Base-by-base conservation (phyloP, 169 alveolate genomes). In the Neospora caninum region DNA sequence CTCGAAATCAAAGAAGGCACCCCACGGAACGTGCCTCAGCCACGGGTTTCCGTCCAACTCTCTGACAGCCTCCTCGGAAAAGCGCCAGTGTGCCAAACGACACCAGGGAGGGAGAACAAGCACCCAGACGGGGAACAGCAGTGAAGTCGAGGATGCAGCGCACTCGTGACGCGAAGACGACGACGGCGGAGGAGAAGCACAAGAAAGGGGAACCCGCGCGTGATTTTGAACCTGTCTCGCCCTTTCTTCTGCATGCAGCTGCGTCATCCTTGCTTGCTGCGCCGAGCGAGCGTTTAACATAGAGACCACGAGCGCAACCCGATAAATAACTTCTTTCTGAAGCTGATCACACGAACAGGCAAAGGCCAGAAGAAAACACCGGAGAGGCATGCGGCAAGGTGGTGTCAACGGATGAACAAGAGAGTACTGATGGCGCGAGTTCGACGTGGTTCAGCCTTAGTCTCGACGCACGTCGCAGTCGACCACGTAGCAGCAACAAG, bases 51-150 rank as follows among this genome's bases (percentile, higher is more conserved):
- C 49, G 41, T 41, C 45, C 10, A 38, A 43, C 43, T 53, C 73
- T 43, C 34, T 58, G 25, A 34, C 43, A 0, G 89, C 67, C 64
- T 42, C 89, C n/a, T 29, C 69, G 39, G 69, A 38, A 29, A 41
- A 82, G n/a, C 78, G 45, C 96, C 96, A 95, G 29, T 95, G 96
- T 7, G 94, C 88, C 36, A 95, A 16, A 41, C 93, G 93, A 88
- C 96, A 95, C 96, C 96, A 95, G 22, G 96, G 96, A 18, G 96
- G 96, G 20, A 95, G 93, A 13, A 95, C 96, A 31, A 95, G 91
- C 53, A 92, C 93, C 82, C 94, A 92, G 80, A 95, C 2, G 45
- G 86, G 86, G 45, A 16, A 78, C 4, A 20, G 20, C 10, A n/a
- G 45, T 18, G 31, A 78, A 4, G 82, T 31, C 7, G 86, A n/a